Evolutionary conservation across 805 yeast species (phyloP).

Genomic region (Candida peoriensis): DNA sequence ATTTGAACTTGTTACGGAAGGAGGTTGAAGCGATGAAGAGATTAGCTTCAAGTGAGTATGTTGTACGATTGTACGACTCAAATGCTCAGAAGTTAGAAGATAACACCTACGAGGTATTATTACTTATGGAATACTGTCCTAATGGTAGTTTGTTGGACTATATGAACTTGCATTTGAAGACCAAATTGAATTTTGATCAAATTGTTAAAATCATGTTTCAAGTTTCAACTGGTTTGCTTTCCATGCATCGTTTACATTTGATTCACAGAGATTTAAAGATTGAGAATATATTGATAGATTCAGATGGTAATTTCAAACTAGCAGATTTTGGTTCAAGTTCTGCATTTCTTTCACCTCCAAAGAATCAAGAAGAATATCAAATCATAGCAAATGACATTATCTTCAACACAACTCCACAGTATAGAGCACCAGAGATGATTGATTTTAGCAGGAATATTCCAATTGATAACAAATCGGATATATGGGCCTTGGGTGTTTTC

Average conservation of each 20-base stretch:
- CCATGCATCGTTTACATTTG: conserved; percentile 71
- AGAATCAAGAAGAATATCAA: conserved; percentile 66
- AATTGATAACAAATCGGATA: conserved; percentile 87
- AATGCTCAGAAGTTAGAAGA: conserved; percentile 58
- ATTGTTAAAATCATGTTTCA: conserved; percentile 81
- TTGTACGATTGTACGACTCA: conserved; percentile 70
- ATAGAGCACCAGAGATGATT: conserved; percentile 93
- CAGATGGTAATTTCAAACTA: conserved; percentile 63
- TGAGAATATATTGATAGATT: conserved; percentile 84
- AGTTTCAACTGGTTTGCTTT: conserved; percentile 69
- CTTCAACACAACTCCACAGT: conserved; percentile 93
- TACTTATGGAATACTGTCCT: conserved; percentile 91
- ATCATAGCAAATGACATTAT: conserved; percentile 78
- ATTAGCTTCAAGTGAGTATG: conserved; percentile 47
- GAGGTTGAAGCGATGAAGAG: conserved; percentile 79
- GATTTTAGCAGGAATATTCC: conserved; percentile 80
- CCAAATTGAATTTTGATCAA: conserved; percentile 72
- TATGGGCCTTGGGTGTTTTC: conserved; percentile 95
- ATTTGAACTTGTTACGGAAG: conserved; percentile 57
- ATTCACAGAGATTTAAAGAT: conserved; percentile 93
- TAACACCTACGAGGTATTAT: conserved; percentile 74
- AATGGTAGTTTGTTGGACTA: conserved; percentile 82
- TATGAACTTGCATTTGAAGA: conserved; percentile 81
- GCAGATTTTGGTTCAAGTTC: conserved; percentile 94
- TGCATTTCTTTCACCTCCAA: conserved; percentile 67